Evolutionary conservation across 2,329 filamentous ascomycete genomes (phyloP).

Genomic region (Mollisiaceae sp.): DNA sequence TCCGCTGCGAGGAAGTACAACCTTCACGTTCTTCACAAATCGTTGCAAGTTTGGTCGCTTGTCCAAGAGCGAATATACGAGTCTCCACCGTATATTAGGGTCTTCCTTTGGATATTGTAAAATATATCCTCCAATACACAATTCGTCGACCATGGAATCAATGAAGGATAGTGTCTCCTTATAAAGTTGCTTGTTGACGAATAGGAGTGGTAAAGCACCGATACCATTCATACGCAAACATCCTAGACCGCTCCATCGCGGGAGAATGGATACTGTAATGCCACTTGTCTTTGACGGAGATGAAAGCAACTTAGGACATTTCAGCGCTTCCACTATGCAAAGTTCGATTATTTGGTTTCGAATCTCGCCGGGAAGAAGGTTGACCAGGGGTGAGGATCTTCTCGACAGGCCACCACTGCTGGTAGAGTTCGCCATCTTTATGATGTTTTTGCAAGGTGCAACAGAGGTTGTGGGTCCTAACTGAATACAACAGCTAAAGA

Average conservation of each 20-base stretch:
- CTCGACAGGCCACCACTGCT: neutral
- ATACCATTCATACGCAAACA: conserved; percentile 21
- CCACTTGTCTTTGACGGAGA: neutral
- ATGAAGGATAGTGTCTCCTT: conserved; percentile 24
- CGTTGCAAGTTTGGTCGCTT: conserved; percentile 14
- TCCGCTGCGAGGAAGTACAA: conserved; percentile 20
- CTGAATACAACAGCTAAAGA: neutral
- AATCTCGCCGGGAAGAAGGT: conserved; percentile 24
- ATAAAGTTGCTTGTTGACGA: conserved; percentile 27
- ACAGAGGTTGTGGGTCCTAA: neutral
- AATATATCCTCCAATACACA: conserved; percentile 26
- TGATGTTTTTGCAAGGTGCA: neutral
- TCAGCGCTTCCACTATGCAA: conserved; percentile 22
- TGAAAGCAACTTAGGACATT: neutral
- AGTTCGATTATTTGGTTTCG: conserved; percentile 25
- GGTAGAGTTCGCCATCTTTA: neutral
- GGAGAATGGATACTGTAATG: conserved; percentile 13
- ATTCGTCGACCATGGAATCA: conserved; percentile 22
- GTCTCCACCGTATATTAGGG: conserved; percentile 20
- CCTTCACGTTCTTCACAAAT: conserved; percentile 21
- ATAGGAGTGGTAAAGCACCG: conserved; percentile 26
- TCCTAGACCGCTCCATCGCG: conserved; percentile 15
- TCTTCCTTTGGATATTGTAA: conserved; percentile 28
- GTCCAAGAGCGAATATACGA: conserved; percentile 21
- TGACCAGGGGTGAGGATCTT: neutral